Conservation (phyloP, 2,329 filamentous ascomycete genomes). For the Magnaporthales sp. region DNA sequence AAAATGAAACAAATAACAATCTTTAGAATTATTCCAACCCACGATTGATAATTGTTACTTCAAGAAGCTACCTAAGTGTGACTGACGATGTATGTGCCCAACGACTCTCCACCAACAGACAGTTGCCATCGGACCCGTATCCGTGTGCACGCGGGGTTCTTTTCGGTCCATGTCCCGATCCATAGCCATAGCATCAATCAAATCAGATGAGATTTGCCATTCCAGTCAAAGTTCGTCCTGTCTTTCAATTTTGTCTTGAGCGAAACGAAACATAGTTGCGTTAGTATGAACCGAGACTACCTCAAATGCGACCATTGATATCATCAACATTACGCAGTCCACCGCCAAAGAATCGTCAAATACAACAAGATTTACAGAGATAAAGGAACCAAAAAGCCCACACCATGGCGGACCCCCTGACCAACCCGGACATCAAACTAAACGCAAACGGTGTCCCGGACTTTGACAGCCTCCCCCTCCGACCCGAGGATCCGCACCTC, state of each 20-base stretch:
- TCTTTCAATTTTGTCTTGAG: not conserved
- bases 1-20: no score
- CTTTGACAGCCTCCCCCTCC: slow-evolving; percentile 9
- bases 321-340: not conserved
- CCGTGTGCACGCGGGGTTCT: not conserved
- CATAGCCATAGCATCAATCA: not conserved
- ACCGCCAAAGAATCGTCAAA: not conserved
- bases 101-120: not conserved
- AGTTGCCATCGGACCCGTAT: not conserved
- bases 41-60: no score
- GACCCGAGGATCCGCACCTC: slow-evolving; percentile 8
- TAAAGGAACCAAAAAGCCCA: not conserved
- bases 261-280: no score
- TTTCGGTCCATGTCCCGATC: not conserved
- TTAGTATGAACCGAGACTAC: not conserved
- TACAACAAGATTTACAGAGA: not conserved
- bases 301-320: no score
- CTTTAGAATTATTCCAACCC: no score
- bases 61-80: no score
- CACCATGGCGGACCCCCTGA: not conserved
- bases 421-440: not conserved
- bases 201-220: not conserved
- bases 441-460: slow-evolving; percentile 5
- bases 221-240: not conserved
- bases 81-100: not conserved